Base-by-base conservation (phyloP, 1,139 yeast genomes). In the Taphrina deformans region DNA sequence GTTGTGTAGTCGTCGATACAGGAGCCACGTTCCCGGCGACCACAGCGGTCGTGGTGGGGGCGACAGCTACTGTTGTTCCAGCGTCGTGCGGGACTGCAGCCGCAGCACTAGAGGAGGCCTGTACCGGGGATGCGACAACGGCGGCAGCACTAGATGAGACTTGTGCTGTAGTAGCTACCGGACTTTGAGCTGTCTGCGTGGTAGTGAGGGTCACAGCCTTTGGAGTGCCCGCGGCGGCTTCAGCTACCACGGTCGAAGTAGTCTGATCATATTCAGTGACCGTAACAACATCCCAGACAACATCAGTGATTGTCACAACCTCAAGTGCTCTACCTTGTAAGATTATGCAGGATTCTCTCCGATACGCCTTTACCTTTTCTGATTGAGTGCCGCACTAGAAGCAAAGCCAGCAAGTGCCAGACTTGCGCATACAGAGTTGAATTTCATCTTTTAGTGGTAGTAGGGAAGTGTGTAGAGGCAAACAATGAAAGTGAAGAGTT, bases 101-200 rank as follows among this genome's bases (percentile, higher is more conserved):
- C 26, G 68, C 59, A 16, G 66, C 65, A 33, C 69, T 38, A 27
- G 67, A 56, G n/a, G 27, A 7, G 27, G 24, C 27, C 26, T 16
- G 27, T 21, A 21, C 27, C 10, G 48, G 14, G 10, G 24, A 9
- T 6, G 69, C 65, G 31, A 50, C 69, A 29, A 70, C 55, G 44
- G 68, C 68, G 38, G 69, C 65, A 23, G 69, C 60, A 41, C 68
- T 55, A 23, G 68, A 40, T 21, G 66, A 53, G 10, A 66, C 55
- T 21, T 65, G 55, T 5, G 67, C 63, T 23, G 65, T 62, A 12
- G 69, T 38, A 35, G 68, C 66, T 40, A 58, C 69, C 24, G 66
- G 59, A 33, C 64, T 53, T n/a, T 61, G 60, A 35, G 60, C 66
- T 40, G 55, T 62, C 40, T 29, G 64, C 18, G 55, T 59, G 46